A percentile compares a stretch with the other conserved stretches of the same genome.
phyloP scores from a whole-genome alignment of 257 asterid genomes.

The Schizonepeta tenuifolia region DNA sequence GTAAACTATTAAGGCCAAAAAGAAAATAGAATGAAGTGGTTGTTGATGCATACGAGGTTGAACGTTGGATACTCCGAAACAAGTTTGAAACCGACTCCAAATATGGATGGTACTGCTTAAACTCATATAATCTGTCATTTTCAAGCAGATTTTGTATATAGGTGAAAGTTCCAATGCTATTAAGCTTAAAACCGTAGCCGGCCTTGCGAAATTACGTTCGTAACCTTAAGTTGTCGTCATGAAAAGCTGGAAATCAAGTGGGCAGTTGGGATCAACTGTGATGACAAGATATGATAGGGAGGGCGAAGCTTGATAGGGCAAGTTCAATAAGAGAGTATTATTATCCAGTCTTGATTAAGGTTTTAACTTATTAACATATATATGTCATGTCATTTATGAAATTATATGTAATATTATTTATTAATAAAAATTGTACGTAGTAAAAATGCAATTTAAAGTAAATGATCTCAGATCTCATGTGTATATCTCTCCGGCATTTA shows the following conservation, averaged over 20 bases:
- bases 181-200: constrained; percentile 8
- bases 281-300: not conserved
- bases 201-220: constrained; percentile 6
- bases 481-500: not conserved
- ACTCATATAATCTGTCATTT: constrained; percentile 31
- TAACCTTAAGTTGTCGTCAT: not conserved
- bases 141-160: constrained; percentile 7
- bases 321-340: no score
- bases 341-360: no score
- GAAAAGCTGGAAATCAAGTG: not conserved
- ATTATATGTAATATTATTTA: no score
- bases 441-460: not conserved
- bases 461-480: no score
- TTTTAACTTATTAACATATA: no score
- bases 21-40: constrained; percentile 3
- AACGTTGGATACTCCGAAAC: constrained; percentile 34
- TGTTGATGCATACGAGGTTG: constrained; percentile 41
- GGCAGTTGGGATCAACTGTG: not conserved
- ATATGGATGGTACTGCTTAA: not conserved
- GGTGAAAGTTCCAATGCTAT: constrained; percentile 36
- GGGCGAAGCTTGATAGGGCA: no score
- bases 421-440: no score
- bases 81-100: constrained; percentile 12
- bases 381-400: no score
- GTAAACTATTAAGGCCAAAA: not conserved